phyloP scores from a whole-genome alignment of 2,329 filamentous ascomycete species.

The Graphilbum ipis-grandicollis region DNA sequence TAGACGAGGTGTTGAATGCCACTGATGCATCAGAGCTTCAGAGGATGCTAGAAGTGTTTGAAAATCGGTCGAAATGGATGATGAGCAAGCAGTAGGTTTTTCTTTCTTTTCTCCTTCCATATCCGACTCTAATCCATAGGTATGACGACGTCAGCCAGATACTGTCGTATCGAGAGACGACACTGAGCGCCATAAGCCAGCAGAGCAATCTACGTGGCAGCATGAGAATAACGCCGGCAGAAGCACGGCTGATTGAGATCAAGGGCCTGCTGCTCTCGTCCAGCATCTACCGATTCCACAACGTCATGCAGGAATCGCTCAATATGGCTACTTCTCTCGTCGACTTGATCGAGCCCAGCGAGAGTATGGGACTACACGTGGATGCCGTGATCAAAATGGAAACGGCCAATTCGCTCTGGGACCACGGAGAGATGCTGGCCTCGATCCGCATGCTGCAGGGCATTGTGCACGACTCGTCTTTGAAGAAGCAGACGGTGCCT shows the following conservation, averaged over 20 bases:
- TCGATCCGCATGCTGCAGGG: slow-evolving; percentile 80
- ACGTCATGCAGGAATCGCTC: slow-evolving; percentile 69
- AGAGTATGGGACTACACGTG: slow-evolving; percentile 54
- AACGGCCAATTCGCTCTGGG: slow-evolving; percentile 81
- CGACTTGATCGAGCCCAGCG: slow-evolving; percentile 54
- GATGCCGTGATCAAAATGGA: slow-evolving; percentile 66
- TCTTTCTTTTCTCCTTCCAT: not conserved
- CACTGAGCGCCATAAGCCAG: slow-evolving; percentile 63
- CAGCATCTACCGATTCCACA: slow-evolving; percentile 59
- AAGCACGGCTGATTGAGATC: slow-evolving; percentile 56
- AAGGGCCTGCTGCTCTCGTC: slow-evolving; percentile 62
- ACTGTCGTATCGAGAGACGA: slow-evolving; percentile 65
- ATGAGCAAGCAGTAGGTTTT: slow-evolving; percentile 26
- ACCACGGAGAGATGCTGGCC: slow-evolving; percentile 74
- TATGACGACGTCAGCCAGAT: slow-evolving; percentile 67
- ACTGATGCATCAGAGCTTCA: slow-evolving; percentile 41
- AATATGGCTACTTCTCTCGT: slow-evolving; percentile 73
- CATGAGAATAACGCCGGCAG: slow-evolving; percentile 40
- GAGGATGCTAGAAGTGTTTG: slow-evolving; percentile 44
- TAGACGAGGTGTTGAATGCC: slow-evolving; percentile 58
- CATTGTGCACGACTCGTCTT: slow-evolving; percentile 21
- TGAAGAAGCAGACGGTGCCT: slow-evolving; percentile 35
- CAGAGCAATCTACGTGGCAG: slow-evolving; percentile 44
- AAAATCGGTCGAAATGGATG: slow-evolving; percentile 59
- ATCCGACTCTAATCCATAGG: not conserved